These are phyloP conservation scores for Urochloa ruziziensis DNA, from an alignment of 176 grass and related monocot species.

Conservation along the genomic window DNA sequence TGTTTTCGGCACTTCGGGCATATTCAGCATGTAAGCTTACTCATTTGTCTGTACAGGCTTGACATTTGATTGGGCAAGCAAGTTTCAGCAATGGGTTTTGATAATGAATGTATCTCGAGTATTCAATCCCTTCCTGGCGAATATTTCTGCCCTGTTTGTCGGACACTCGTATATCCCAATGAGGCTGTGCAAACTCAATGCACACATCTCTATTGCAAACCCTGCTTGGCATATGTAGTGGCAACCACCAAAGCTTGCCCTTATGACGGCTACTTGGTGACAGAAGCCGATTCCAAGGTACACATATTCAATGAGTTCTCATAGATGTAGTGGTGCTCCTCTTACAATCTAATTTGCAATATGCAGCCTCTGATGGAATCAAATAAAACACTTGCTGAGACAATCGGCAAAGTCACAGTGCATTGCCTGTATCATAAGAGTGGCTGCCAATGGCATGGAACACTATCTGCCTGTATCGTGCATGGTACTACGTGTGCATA, in stretches of 20 bases:
- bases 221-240: conserved; percentile 84
- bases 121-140: conserved; percentile 95
- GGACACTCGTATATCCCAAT: conserved; percentile 82
- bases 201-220: conserved; percentile 99
- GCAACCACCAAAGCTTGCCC: conserved; percentile 93
- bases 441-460: conserved; percentile 93
- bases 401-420: conserved; percentile 74
- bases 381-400: conserved; percentile 74
- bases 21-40: neutral
- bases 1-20: neutral
- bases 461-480: conserved; percentile 67
- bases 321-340: neutral
- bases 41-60: conserved; percentile 34
- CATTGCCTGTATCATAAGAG: conserved; percentile 91
- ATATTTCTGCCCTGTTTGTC: conserved; percentile 99
- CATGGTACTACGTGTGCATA: conserved; percentile 71
- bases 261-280: conserved; percentile 98
- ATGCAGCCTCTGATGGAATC: conserved; percentile 78
- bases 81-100: conserved; percentile 69
- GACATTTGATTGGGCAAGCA: neutral
- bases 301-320: neutral
- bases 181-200: conserved; percentile 89
- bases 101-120: conserved; percentile 89
- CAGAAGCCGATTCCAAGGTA: conserved; percentile 96
- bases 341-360: conserved; percentile 28